Conservation (phyloP, 768 basidiomycete species). For the Serendipita sp. region DNA sequence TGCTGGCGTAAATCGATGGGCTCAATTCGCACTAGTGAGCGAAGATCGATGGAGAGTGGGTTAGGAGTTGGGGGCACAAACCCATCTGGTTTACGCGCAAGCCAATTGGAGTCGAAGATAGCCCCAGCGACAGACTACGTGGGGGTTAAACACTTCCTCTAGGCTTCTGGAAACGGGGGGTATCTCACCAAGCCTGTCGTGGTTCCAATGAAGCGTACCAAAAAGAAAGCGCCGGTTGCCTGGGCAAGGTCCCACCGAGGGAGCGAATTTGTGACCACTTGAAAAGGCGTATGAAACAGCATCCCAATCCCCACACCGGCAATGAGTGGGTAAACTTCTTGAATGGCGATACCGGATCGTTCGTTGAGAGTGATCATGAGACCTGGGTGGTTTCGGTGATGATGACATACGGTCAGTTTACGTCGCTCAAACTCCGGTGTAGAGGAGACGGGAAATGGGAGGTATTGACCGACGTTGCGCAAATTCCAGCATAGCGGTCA, state of each 20-base stretch:
- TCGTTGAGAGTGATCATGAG: constrained; percentile 50
- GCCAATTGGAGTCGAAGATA: constrained; percentile 41
- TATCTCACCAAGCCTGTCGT: constrained; percentile 58
- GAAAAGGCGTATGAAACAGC: constrained; percentile 75
- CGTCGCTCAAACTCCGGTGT: constrained; percentile 11
- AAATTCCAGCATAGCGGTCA: too few relatives aligned
- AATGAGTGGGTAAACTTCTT: constrained; percentile 47
- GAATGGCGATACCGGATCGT: constrained; percentile 27
- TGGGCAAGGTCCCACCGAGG: constrained; percentile 52
- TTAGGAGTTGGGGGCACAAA: constrained; percentile 27
- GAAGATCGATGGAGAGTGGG: constrained; percentile 37
- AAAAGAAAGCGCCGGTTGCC: constrained; percentile 75
- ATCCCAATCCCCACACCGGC: constrained; percentile 68
- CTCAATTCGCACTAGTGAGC: constrained; percentile 27
- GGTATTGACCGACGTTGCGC: constrained; percentile 29
- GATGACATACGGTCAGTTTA: too few relatives aligned
- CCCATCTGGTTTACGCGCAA: constrained; percentile 34
- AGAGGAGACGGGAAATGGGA: constrained; percentile 46
- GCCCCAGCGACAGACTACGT: constrained; percentile 59
- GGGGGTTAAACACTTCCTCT: constrained; percentile 10
- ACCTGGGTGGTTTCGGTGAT: constrained; percentile 27
- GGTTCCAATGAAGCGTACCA: constrained; percentile 75
- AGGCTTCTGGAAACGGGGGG: not conserved
- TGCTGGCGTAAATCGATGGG: constrained; percentile 29
- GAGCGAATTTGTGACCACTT: constrained; percentile 54